These are phyloP conservation scores for Mortierella sp. DNA, from an alignment of 371 early-diverging fungal genomes.

Conservation along the genomic window DNA sequence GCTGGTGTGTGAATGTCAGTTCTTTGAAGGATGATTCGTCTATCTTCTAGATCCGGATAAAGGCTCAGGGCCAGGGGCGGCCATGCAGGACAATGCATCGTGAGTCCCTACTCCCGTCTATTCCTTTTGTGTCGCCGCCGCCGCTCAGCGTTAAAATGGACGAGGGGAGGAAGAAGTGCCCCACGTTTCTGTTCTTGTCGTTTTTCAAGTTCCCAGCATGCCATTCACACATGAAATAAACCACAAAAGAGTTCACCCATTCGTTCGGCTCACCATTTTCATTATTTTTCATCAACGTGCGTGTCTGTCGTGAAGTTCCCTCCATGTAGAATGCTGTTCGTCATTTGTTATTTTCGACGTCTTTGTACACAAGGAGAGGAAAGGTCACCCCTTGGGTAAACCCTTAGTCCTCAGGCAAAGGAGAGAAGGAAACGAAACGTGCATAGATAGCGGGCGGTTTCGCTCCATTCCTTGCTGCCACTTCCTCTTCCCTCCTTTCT, in stretches of 20 bases:
- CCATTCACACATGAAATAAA: neutral
- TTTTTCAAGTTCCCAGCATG: neutral
- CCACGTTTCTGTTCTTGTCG: neutral
- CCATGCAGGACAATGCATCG: too few species aligned
- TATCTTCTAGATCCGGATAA: neutral
- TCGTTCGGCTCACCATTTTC: neutral
- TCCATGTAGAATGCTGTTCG: neutral
- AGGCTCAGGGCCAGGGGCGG: neutral
- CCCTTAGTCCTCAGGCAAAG: neutral
- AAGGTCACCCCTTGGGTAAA: neutral
- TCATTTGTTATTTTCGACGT: neutral
- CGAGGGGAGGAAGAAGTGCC: neutral
- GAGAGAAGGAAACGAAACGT: neutral
- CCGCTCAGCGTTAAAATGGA: neutral
- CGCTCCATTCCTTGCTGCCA: neutral
- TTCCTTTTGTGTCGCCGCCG: neutral
- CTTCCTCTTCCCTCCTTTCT: neutral
- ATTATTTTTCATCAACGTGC: neutral
- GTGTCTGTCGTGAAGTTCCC: neutral
- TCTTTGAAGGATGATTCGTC: neutral
- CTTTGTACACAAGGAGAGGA: neutral
- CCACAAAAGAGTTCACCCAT: neutral
- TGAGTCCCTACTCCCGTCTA: neutral
- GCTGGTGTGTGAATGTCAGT: neutral
- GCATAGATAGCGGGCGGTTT: neutral